Conservation (phyloP, 2,329 filamentous ascomycete genomes). For the Sclerotinia nivalis region DNA sequence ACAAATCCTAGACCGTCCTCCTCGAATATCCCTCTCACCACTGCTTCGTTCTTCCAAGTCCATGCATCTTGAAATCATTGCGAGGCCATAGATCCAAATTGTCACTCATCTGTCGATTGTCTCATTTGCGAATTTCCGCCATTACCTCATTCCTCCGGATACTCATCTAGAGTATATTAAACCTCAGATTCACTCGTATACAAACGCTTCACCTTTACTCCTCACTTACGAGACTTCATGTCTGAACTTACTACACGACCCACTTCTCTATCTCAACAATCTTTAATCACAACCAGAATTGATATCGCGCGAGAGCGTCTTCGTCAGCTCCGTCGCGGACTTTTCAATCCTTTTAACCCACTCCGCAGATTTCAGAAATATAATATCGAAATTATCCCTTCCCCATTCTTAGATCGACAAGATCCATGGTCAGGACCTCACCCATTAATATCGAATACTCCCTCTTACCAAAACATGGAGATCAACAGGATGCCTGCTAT, state of each 20-base stretch:
- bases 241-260: conserved; percentile 26
- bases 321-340: conserved; percentile 28
- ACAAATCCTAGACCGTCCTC: not conserved
- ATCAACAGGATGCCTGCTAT: not conserved
- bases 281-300: conserved; percentile 25
- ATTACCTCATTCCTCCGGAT: not conserved
- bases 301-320: conserved; percentile 28
- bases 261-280: conserved; percentile 24
- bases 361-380: conserved; percentile 28
- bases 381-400: conserved; percentile 25
- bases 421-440: conserved; percentile 21
- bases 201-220: conserved; percentile 12
- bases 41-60: not conserved
- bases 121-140: not conserved
- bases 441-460: not conserved
- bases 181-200: conserved; percentile 13
- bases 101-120: not conserved
- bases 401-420: conserved; percentile 26
- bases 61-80: not conserved
- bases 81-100: not conserved
- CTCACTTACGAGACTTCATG: conserved; percentile 18
- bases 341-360: conserved; percentile 26
- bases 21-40: not conserved
- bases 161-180: not conserved
- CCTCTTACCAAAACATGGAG: conserved; percentile 10